Evolutionary conservation across 1,284 basidiomycete species (phyloP).

Genomic region (Apiotrichum mycotoxinovorans): DNA sequence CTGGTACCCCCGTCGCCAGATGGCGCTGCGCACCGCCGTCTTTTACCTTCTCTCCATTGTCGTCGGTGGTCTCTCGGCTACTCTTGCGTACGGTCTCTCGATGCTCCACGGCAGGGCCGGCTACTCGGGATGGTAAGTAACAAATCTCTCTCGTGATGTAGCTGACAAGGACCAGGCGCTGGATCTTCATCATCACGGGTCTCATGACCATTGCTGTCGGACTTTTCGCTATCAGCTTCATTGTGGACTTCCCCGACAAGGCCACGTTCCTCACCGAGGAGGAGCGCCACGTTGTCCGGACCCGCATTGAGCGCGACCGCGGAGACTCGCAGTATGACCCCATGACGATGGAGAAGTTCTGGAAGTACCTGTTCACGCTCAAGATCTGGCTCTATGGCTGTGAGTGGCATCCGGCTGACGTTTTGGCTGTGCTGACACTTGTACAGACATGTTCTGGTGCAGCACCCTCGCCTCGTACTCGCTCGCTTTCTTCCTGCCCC

Average conservation of each 20-base stretch:
- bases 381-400: slow-evolving; percentile 51
- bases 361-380: slow-evolving; percentile 42
- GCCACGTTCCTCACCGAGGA: slow-evolving; percentile 17
- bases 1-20: slow-evolving; percentile 52
- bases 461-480: slow-evolving; percentile 20
- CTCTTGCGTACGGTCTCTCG: slow-evolving; percentile 7
- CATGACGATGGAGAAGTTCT: slow-evolving; percentile 45
- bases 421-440: slow-evolving; percentile 31
- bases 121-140: slow-evolving; percentile 9
- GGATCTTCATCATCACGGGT: slow-evolving; percentile 16
- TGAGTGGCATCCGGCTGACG: background rate
- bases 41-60: slow-evolving; percentile 47
- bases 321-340: slow-evolving; percentile 49
- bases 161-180: slow-evolving; percentile 2
- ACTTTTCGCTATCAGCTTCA: slow-evolving; percentile 1
- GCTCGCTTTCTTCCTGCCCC: slow-evolving; percentile 49
- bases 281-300: slow-evolving; percentile 9
- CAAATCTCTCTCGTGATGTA: background rate
- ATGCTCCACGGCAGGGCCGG: slow-evolving; percentile 2
- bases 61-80: background rate
- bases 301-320: slow-evolving; percentile 21
- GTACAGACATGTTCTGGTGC: slow-evolving; percentile 43
- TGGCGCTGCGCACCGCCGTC: slow-evolving; percentile 39
- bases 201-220: slow-evolving; percentile 13
- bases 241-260: slow-evolving; percentile 20